These are phyloP conservation scores for Coniferiporia sulphurascens DNA, from an alignment of 1,284 basidiomycete species.

Conservation along the genomic window DNA sequence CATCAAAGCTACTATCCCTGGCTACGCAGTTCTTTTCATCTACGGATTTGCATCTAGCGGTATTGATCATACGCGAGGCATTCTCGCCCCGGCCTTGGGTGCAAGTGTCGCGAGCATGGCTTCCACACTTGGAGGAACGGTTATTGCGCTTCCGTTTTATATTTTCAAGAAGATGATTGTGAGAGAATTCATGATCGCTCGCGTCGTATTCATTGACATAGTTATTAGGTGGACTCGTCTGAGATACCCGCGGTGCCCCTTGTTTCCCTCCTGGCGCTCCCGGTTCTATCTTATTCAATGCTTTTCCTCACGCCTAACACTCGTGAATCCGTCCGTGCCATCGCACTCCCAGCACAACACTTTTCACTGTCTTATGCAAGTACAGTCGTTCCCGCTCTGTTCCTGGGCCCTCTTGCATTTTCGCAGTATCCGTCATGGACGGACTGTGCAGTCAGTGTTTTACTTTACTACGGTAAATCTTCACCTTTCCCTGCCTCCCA, in stretches of 20 bases:
- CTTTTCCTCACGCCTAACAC: conserved; percentile 56
- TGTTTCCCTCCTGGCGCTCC: conserved; percentile 49
- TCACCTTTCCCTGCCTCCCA: background rate
- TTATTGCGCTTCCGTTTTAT: conserved; percentile 61
- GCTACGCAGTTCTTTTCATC: conserved; percentile 57
- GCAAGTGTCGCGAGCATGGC: conserved; percentile 47
- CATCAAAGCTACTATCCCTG: conserved; percentile 46
- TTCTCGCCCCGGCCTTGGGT: conserved; percentile 53
- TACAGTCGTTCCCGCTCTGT: conserved; percentile 38
- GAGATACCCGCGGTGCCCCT: conserved; percentile 43
- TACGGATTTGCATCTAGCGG: conserved; percentile 55
- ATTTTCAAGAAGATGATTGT: conserved; percentile 54
- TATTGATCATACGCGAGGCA: conserved; percentile 55
- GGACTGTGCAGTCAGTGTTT: conserved; percentile 44
- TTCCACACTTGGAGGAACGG: conserved; percentile 55
- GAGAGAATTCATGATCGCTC: conserved; percentile 23
- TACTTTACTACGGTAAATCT: conserved; percentile 56
- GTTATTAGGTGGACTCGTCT: conserved; percentile 33
- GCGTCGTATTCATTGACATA: conserved; percentile 12
- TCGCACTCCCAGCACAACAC: conserved; percentile 45
- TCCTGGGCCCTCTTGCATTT: conserved; percentile 51
- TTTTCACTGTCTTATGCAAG: conserved; percentile 51
- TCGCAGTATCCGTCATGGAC: conserved; percentile 49
- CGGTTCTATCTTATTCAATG: conserved; percentile 52
- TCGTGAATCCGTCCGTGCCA: conserved; percentile 39